Evolutionary conservation across 1,284 basidiomycete genomes (phyloP), one percentile per base, ranked within the genome.

Genomic region (Ustilago shanxiensis): DNA sequence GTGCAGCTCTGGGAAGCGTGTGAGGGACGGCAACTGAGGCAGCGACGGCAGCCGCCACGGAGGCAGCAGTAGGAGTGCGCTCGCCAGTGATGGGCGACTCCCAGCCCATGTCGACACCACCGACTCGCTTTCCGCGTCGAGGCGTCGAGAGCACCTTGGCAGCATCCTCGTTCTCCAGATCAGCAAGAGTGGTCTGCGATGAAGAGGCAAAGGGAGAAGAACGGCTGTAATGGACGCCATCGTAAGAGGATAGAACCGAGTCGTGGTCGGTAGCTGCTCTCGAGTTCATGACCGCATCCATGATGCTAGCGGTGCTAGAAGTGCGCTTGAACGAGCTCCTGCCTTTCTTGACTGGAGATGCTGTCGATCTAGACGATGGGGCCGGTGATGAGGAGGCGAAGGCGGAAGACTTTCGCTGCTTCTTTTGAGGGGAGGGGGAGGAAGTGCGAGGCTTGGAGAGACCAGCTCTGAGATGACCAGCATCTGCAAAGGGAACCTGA

Each of bases 21-120:
- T 77, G 74, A 28, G 69, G 74, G n/a, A 1, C 41, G n/a, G n/a
- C n/a, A 44, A n/a, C 20, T 8, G 41, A 20, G 41, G 41, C 18
- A 16, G 61, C 69, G 24, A 33, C 16, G 9, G 61, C 47, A 24
- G 58, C 65, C 24, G 64, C 57, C 29, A 66, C 55, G 8, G 63
- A 55, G 39, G 68, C 52, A 39, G 61, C 54, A 7, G 61, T 63
- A 18, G 64, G 66, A 3, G 70, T 72, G 2, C 44, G 64, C 28
- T 67, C 70, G 35, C 52, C 57, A 10, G 28, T 52, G 7, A 77
- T 33, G 41, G 74, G 74, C 14, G 70, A 72, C 37, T 54, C 55
- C 76, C 76, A 79, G n/a, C 76, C 76, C 76, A 79, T 75, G 61
- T 79, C 24, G 44, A 79, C 76, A 26, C 75, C 67, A 37, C 72